A percentile compares a stretch with the other conserved stretches of the same genome.
phyloP scores from a whole-genome alignment of 306 rosid genomes.

The Sicyos baderoa region DNA sequence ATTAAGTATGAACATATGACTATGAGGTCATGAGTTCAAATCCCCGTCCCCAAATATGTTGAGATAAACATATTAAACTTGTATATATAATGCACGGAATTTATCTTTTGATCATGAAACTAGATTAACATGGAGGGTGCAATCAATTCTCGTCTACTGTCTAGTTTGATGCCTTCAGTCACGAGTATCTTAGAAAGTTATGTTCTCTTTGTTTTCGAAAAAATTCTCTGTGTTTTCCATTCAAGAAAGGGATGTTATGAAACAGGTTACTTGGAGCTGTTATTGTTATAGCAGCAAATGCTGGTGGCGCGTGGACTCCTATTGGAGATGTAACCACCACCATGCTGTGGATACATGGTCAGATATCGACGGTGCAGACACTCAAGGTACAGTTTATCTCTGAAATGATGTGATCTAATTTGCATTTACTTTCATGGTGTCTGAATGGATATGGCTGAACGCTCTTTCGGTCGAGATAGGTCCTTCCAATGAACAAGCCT shows the following conservation, averaged over 20 bases:
- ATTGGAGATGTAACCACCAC: conserved; percentile 97
- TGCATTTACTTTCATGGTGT: background rate
- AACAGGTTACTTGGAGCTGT: conserved; percentile 94
- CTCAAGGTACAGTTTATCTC: conserved; percentile 47
- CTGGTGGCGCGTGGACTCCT: conserved; percentile 99
- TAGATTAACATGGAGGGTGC: background rate
- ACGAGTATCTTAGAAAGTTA: background rate
- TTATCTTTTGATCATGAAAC: background rate
- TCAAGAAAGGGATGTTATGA: conserved; percentile 29
- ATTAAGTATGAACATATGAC: too few species aligned
- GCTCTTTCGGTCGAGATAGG: background rate
- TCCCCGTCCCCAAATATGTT: too few species aligned
- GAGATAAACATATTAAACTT: too few species aligned
- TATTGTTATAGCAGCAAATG: conserved; percentile 91
- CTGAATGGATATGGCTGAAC: background rate
- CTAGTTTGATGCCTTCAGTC: background rate
- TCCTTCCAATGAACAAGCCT: background rate
- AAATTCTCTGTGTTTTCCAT: background rate
- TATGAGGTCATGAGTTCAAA: too few species aligned
- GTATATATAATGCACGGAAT: background rate
- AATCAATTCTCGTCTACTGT: background rate
- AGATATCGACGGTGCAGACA: conserved; percentile 67
- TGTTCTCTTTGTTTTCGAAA: background rate
- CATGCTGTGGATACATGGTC: conserved; percentile 98
- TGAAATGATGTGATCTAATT: background rate